Percentiles rank a stretch among this genome's conserved stretches.
These are phyloP conservation scores for Avena sativa DNA, from an alignment of 176 grass and related monocot genomes.

Conservation along the genomic window DNA sequence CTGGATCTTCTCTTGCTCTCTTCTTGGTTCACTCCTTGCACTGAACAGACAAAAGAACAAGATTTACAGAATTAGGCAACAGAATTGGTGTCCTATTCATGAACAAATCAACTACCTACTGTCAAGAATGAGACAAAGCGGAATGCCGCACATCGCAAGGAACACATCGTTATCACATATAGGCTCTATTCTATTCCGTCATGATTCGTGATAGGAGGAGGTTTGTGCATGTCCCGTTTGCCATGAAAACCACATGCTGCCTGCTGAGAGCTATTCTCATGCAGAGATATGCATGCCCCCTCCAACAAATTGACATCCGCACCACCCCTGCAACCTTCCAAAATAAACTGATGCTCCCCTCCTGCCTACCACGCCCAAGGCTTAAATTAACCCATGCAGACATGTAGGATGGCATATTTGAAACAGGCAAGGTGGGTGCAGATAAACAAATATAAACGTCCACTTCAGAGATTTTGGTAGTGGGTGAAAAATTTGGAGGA, in stretches of 20 bases:
- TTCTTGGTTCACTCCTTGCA: constrained; percentile 40
- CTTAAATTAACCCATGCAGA: constrained; percentile 24
- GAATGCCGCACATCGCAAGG: constrained; percentile 26
- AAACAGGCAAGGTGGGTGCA: constrained; percentile 24
- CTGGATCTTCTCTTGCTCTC: constrained; percentile 23
- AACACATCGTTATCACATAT: constrained; percentile 36
- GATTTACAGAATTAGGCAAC: constrained; percentile 37
- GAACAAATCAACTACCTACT: constrained; percentile 40
- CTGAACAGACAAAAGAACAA: constrained; percentile 28
- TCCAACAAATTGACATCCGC: constrained; percentile 48
- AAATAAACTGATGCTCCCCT: constrained; percentile 37
- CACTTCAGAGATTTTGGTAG: constrained; percentile 48
- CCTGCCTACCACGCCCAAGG: constrained; percentile 31
- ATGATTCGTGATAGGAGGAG: neutral
- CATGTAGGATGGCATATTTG: neutral
- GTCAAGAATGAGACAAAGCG: constrained; percentile 44
- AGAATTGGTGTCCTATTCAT: neutral
- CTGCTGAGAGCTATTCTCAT: constrained; percentile 22
- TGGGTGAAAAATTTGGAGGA: constrained; percentile 19
- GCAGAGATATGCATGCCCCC: constrained; percentile 17
- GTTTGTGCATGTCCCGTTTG: constrained; percentile 18
- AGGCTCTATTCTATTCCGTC: neutral
- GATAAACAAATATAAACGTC: constrained; percentile 40
- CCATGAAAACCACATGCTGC: constrained; percentile 56
- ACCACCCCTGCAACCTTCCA: constrained; percentile 33